Base-by-base conservation (phyloP, 1,284 basidiomycete species). In the Apiotrichum siamense region DNA sequence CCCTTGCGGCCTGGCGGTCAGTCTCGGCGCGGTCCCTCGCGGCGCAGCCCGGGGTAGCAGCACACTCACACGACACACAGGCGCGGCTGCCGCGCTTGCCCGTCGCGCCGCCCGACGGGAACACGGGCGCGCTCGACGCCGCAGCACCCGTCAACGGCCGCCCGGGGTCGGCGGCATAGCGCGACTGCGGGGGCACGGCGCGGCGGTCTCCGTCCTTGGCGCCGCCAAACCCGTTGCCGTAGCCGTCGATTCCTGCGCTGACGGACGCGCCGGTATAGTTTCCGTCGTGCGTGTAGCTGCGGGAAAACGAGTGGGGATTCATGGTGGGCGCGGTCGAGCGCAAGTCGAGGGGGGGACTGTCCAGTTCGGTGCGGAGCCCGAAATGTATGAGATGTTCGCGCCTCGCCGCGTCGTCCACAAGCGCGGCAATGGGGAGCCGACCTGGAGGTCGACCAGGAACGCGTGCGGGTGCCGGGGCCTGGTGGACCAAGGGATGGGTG, bases 1-100 rank as follows among this genome's bases (percentile, higher is more conserved):
- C 89, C 88, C 75, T 86, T 87, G 64, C 88, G 83, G 74, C 88
- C 68, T 73, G 57, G 3, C 3, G 13, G 24, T 36, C 33, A 41
- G 24, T 31, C 12, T 26, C 40, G 17, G 21, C 13, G 4, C 15
- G 7, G 1, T 20, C 9, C 18, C 18, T 20, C 11, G 36, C 13
- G 36, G 17, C 1, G 18, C 13, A 18, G 29, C 29, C 29, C 15
- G 6, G 18, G n/a, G 3, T 35, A 13, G 9, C 5, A 24, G 10
- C 6, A 36, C 15, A 67, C 69, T 60, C 43, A 69, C 73, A 75
- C 7, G 71, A 67, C 3, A 66, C 66, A 57, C 73, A 75, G 7
- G 73, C 73, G 45, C 66, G 67, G 33, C 65, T 67, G 3, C 73
- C 73, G 27, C 73, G 52, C 47, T 73, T 72, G 7, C 66, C 63